These are phyloP conservation scores for Aspergillus intermedius DNA, from an alignment of 2,329 filamentous ascomycete species.

Conservation along the genomic window DNA sequence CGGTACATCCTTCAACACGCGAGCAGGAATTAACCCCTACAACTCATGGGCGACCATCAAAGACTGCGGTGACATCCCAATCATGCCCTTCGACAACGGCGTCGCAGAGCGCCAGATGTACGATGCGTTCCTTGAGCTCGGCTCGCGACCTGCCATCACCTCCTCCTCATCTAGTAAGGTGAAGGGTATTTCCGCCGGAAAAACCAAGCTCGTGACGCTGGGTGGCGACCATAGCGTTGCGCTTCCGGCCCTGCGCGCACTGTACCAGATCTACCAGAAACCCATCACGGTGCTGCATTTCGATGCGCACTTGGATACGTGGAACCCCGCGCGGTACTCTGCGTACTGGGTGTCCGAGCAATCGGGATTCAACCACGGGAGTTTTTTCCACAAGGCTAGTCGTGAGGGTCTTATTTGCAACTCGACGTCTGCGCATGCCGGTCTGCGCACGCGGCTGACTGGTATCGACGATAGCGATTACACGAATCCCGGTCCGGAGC, in stretches of 20 bases:
- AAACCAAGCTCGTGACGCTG: conserved; percentile 57
- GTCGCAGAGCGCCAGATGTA: conserved; percentile 80
- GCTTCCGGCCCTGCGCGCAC: conserved; percentile 61
- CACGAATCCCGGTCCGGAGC: conserved; percentile 60
- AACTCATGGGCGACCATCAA: conserved; percentile 68
- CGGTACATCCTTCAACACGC: conserved; percentile 74
- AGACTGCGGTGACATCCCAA: conserved; percentile 86
- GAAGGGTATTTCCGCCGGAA: conserved; percentile 29
- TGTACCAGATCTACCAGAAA: conserved; percentile 55
- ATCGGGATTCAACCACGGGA: conserved; percentile 76
- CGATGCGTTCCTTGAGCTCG: conserved; percentile 67
- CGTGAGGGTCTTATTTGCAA: conserved; percentile 74
- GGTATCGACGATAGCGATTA: conserved; percentile 61
- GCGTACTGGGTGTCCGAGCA: conserved; percentile 66
- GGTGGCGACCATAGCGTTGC: conserved; percentile 69
- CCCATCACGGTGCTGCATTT: conserved; percentile 68
- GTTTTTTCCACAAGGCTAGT: conserved; percentile 84
- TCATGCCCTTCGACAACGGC: conserved; percentile 79
- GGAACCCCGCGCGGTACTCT: conserved; percentile 73
- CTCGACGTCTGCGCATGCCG: conserved; percentile 70
- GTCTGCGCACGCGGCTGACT: conserved; percentile 69
- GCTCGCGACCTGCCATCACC: conserved; percentile 37
- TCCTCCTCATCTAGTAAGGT: conserved; percentile 19
- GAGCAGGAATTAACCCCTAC: conserved; percentile 79
- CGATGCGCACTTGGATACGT: conserved; percentile 75